phyloP scores from a whole-genome alignment of 768 basidiomycete species.

The Naganishia randhawae region DNA sequence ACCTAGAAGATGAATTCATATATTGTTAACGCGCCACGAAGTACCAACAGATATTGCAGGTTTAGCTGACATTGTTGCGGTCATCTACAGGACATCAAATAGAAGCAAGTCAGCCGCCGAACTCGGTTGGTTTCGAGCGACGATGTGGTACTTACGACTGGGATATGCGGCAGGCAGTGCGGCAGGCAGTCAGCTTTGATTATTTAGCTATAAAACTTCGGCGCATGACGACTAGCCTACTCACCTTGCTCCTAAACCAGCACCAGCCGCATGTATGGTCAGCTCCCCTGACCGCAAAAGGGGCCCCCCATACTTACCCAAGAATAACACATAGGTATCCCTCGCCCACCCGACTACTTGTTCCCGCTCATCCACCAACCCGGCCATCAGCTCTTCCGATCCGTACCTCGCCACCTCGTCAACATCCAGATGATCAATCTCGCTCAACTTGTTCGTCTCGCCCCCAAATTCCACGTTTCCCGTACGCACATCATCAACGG shows the following conservation, averaged over 20 bases:
- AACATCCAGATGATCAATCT: conserved; percentile 16
- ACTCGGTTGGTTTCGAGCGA: not conserved
- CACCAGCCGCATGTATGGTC: not conserved
- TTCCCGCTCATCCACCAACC: conserved; percentile 18
- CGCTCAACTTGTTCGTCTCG: conserved; percentile 7
- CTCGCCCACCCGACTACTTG: conserved; percentile 26
- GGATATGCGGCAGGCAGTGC: not conserved
- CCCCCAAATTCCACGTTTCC: not conserved
- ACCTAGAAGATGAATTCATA: not conserved
- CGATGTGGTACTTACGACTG: conserved; percentile 21
- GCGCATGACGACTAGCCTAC: not conserved
- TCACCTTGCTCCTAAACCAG: not conserved
- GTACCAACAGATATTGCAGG: not conserved
- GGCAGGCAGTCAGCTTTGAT: too few species aligned
- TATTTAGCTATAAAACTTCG: too few species aligned
- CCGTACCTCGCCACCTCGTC: conserved; percentile 15
- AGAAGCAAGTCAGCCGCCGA: not conserved
- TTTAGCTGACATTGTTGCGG: conserved; percentile 4
- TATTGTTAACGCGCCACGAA: not conserved
- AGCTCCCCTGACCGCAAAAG: not conserved
- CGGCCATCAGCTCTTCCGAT: conserved; percentile 15
- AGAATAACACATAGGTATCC: conserved; percentile 28
- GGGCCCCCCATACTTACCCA: conserved; percentile 27
- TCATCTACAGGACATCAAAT: not conserved
- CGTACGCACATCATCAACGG: not conserved